phyloP scores from a whole-genome alignment of 108 stramenopile species.

The Pseudonitzschia multiseries region DNA sequence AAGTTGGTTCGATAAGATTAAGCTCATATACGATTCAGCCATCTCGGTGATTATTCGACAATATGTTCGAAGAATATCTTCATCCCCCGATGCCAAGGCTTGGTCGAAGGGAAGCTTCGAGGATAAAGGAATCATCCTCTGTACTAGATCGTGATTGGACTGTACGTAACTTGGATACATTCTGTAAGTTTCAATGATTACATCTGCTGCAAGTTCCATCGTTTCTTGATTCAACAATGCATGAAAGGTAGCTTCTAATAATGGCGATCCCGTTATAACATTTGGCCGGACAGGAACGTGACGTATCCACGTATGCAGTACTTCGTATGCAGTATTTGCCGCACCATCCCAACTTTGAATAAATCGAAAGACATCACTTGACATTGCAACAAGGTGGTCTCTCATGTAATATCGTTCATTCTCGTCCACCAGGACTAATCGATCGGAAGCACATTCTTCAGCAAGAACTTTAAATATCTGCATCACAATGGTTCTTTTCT shows the following conservation, averaged over 20 bases:
- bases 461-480: constrained; percentile 65
- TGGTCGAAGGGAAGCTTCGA: constrained; percentile 53
- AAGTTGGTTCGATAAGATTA: constrained; percentile 55
- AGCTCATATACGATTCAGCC: constrained; percentile 92
- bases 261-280: constrained; percentile 40
- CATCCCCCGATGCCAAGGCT: constrained; percentile 64
- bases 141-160: constrained; percentile 62
- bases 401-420: constrained; percentile 52
- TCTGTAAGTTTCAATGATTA: constrained; percentile 83
- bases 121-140: constrained; percentile 68
- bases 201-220: constrained; percentile 83
- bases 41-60: constrained; percentile 93
- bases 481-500: constrained; percentile 38
- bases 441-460: constrained; percentile 78
- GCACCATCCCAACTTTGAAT: constrained; percentile 26
- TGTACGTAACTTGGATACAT: constrained; percentile 63
- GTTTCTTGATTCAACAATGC: constrained; percentile 28
- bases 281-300: constrained; percentile 64
- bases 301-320: constrained; percentile 71
- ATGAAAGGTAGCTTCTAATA: constrained; percentile 35
- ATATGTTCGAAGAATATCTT: constrained; percentile 82
- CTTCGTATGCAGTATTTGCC: constrained; percentile 40
- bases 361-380: constrained; percentile 48
- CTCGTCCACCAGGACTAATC: constrained; percentile 61
- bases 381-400: constrained; percentile 50